phyloP scores from a whole-genome alignment of 2,329 filamentous ascomycete genomes.

The Fusarium algeriense region DNA sequence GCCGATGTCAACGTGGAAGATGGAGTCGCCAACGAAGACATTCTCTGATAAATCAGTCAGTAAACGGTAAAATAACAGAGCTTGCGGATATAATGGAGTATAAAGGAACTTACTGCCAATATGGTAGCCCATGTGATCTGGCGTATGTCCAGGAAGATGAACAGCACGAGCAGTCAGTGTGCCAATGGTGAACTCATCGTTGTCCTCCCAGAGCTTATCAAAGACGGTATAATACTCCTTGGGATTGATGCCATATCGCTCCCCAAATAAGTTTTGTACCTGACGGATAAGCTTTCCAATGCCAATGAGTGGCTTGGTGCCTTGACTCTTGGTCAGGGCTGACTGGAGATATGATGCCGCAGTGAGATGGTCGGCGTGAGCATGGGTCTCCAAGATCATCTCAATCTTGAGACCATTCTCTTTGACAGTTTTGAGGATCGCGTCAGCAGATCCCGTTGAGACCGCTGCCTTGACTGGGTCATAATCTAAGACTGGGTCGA shows the following conservation, averaged over 20 bases:
- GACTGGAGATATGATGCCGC: conserved; percentile 69
- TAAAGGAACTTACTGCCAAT: conserved; percentile 57
- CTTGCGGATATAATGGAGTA: fast-evolving
- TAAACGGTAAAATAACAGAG: no score
- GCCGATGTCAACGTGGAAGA: conserved; percentile 66
- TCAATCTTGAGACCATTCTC: conserved; percentile 62
- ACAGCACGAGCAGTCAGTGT: conserved; percentile 59
- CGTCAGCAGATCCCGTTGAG: conserved; percentile 65
- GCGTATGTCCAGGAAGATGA: conserved; percentile 71
- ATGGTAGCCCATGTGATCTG: conserved; percentile 70
- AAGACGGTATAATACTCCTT: conserved; percentile 62
- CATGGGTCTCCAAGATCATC: conserved; percentile 72
- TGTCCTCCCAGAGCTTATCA: conserved; percentile 65
- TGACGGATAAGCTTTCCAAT: conserved; percentile 66
- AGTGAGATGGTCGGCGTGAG: conserved; percentile 71
- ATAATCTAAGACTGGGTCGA: conserved; percentile 73
- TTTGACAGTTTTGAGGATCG: conserved; percentile 58
- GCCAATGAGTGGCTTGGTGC: conserved; percentile 58
- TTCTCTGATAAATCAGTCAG: conserved; percentile 46
- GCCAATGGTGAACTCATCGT: conserved; percentile 66
- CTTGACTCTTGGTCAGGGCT: conserved; percentile 53
- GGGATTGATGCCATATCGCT: conserved; percentile 59
- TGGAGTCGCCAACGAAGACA: conserved; percentile 66
- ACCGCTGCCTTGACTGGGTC: conserved; percentile 58
- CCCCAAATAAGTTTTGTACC: conserved; percentile 64